Evolutionary conservation across 169 alveolate genomes (phyloP).

Genomic region (Plasmodium vivax): DNA sequence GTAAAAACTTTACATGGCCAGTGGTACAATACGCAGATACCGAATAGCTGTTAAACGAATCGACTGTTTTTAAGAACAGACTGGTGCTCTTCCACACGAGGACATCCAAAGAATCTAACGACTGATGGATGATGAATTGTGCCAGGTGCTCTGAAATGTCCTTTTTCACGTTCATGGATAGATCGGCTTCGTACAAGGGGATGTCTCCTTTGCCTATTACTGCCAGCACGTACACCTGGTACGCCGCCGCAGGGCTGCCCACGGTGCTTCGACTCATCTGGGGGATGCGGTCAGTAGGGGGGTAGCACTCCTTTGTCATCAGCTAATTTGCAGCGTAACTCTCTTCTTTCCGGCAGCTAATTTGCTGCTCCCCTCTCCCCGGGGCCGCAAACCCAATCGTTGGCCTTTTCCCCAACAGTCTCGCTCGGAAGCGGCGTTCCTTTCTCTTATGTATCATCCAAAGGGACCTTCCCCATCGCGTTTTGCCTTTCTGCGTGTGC

Average conservation of each 20-base stretch:
- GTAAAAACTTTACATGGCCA: slow-evolving; percentile 86
- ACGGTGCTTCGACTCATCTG: slow-evolving; percentile 32
- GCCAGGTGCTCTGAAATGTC: slow-evolving; percentile 90
- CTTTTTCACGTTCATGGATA: slow-evolving; percentile 88
- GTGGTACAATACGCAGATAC: slow-evolving; percentile 92
- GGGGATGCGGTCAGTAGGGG: background rate
- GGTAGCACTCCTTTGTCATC: too few species aligned
- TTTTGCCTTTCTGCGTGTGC: background rate
- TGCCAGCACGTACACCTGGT: slow-evolving; percentile 84
- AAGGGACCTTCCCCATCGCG: background rate
- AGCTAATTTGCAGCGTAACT: too few species aligned
- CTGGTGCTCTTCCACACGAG: slow-evolving; percentile 81
- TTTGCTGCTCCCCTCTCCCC: background rate
- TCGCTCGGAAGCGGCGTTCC: background rate
- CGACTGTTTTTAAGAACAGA: slow-evolving; percentile 88
- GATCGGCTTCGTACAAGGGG: slow-evolving; percentile 90
- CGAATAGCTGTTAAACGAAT: slow-evolving; percentile 86
- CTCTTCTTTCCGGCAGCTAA: too few species aligned
- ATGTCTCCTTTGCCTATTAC: slow-evolving; percentile 91
- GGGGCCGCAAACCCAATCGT: background rate
- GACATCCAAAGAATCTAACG: slow-evolving; percentile 91
- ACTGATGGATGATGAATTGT: slow-evolving; percentile 90
- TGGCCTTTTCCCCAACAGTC: background rate
- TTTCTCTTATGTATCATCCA: background rate
- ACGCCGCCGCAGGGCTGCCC: background rate